Evolutionary conservation across 805 yeast species (phyloP).

Genomic region (Candida glaebosa): DNA sequence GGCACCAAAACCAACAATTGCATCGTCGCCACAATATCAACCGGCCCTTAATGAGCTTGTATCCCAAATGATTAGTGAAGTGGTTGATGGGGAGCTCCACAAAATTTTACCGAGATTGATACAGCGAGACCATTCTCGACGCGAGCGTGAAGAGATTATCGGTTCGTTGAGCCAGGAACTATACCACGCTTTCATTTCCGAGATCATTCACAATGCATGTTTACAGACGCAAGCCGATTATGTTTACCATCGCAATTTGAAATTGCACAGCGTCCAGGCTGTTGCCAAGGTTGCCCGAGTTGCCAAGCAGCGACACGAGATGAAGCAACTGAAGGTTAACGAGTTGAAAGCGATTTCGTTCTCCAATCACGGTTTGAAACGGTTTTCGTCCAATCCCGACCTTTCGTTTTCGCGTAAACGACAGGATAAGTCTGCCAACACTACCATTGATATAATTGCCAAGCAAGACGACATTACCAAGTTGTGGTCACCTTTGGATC

Average conservation of each 20-base stretch:
- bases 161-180: slow-evolving; percentile 47
- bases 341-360: slow-evolving; percentile 28
- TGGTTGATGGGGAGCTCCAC: slow-evolving; percentile 23
- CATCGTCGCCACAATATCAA: slow-evolving; percentile 22
- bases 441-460: slow-evolving; percentile 16
- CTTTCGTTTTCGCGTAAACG: slow-evolving; percentile 3
- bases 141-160: slow-evolving; percentile 24
- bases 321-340: slow-evolving; percentile 28
- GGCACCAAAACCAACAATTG: slow-evolving; percentile 15
- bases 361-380: slow-evolving; percentile 16
- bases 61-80: slow-evolving; percentile 16
- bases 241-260: slow-evolving; percentile 29
- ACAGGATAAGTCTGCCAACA: not conserved
- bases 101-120: slow-evolving; percentile 23
- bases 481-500: slow-evolving; percentile 48
- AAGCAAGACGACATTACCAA: slow-evolving; percentile 33
- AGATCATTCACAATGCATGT: slow-evolving; percentile 43
- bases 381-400: slow-evolving; percentile 14
- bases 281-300: slow-evolving; percentile 26
- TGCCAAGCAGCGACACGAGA: slow-evolving; percentile 19
- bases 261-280: slow-evolving; percentile 23
- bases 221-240: slow-evolving; percentile 46
- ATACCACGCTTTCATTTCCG: slow-evolving; percentile 59
- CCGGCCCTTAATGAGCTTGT: slow-evolving; percentile 24
- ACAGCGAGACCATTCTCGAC: slow-evolving; percentile 15